A percentile compares a stretch with the other conserved stretches of the same genome.
Conservation (phyloP, 2,329 filamentous ascomycete species). For the Fusarium dimerum region DNA sequence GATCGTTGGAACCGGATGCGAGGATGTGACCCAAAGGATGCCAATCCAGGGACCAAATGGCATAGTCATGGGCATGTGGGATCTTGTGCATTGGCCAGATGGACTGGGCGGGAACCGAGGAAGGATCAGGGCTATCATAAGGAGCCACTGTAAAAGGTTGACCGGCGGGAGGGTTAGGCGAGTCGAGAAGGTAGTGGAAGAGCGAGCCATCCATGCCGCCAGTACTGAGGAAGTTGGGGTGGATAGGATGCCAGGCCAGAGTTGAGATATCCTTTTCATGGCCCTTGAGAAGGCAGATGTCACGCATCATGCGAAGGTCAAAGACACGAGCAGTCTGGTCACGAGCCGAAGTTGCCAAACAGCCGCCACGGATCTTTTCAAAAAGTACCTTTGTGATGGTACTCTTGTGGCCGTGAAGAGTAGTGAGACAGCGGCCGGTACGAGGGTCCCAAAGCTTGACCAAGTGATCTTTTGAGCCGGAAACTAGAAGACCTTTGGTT, state of each 20-base stretch:
- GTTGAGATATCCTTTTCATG: slow-evolving; percentile 97
- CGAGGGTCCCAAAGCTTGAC: slow-evolving; percentile 99
- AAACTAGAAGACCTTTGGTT: slow-evolving; percentile 88
- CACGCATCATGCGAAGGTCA: slow-evolving; percentile 96
- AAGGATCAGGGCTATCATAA: slow-evolving; percentile 80
- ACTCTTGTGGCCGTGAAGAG: slow-evolving; percentile 95
- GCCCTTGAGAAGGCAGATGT: slow-evolving; percentile 88
- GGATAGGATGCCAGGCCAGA: slow-evolving; percentile 89
- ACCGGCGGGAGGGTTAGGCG: slow-evolving; percentile 81
- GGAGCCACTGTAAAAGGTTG: slow-evolving; percentile 73
- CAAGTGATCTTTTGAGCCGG: slow-evolving; percentile 94
- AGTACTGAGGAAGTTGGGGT: slow-evolving; percentile 84
- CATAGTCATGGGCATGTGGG: slow-evolving; percentile 87
- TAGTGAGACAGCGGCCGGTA: slow-evolving; percentile 85
- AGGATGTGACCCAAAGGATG: slow-evolving; percentile 95
- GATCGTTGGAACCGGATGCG: slow-evolving; percentile 93
- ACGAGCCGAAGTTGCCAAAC: slow-evolving; percentile 88
- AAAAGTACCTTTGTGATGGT: slow-evolving; percentile 93
- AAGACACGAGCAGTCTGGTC: slow-evolving; percentile 94
- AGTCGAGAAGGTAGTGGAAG: slow-evolving; percentile 93
- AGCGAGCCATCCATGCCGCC: slow-evolving; percentile 88
- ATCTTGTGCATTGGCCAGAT: slow-evolving; percentile 89
- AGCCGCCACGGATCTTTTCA: slow-evolving; percentile 78
- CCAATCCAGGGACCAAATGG: slow-evolving; percentile 98
- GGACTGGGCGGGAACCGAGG: slow-evolving; percentile 80